Conservation (phyloP, 2,329 filamentous ascomycete genomes). For the Geoglossum cookeanum region DNA sequence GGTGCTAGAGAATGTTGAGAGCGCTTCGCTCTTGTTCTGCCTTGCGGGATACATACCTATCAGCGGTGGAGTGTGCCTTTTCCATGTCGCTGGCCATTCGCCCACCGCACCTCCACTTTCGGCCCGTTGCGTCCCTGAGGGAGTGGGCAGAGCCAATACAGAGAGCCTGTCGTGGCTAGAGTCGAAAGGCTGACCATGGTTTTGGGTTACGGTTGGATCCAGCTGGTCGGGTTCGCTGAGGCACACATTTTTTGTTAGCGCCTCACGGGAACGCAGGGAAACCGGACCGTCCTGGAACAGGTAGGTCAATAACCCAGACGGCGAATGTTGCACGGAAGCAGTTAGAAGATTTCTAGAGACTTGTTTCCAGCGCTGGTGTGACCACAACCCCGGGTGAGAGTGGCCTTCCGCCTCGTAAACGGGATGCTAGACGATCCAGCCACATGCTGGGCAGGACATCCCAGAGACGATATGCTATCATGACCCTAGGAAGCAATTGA, state of each 20-base stretch:
- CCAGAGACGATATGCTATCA: background rate
- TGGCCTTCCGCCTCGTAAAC: background rate
- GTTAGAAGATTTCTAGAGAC: background rate
- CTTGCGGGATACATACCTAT: background rate
- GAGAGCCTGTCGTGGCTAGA: background rate
- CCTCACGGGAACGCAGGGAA: conserved; percentile 1
- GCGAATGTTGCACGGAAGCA: background rate
- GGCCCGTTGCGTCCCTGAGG: background rate
- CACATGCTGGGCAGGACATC: background rate
- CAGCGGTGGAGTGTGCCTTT: background rate
- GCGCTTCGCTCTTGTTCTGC: background rate
- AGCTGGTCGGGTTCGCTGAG: background rate
- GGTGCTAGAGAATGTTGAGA: background rate
- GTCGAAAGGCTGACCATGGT: background rate
- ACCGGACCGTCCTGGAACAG: background rate
- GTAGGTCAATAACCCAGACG: background rate
- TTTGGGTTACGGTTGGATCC: background rate
- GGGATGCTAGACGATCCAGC: background rate
- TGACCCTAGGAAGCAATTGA: background rate
- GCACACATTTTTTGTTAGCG: background rate
- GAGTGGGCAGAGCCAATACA: background rate
- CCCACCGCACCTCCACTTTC: background rate
- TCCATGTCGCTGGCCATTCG: conserved; percentile 1
- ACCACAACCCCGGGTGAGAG: background rate
- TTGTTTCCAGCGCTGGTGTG: background rate